Conservation (phyloP, 306 rosid genomes). For the Notholithocarpus densiflorus region DNA sequence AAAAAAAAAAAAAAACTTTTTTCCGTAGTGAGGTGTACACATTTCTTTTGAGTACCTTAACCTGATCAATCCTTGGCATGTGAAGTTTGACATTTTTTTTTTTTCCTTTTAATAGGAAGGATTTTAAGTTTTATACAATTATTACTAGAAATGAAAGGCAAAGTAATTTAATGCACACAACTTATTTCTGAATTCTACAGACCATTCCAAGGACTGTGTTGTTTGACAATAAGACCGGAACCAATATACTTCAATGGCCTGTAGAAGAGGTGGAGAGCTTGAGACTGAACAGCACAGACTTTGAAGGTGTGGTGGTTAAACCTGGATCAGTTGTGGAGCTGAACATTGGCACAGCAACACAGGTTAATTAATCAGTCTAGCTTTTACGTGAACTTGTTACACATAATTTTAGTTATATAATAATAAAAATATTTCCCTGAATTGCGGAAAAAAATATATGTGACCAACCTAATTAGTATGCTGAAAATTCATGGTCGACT, state of each 20-base stretch:
- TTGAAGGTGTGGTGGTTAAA: slow-evolving; percentile 42
- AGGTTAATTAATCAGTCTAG: slow-evolving; percentile 37
- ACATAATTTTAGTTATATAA: neutral
- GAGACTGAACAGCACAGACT: slow-evolving; percentile 45
- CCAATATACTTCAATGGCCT: slow-evolving; percentile 74
- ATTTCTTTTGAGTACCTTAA: no score
- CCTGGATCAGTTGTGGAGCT: slow-evolving; percentile 67
- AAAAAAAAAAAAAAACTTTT: no score
- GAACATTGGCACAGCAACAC: slow-evolving; percentile 61
- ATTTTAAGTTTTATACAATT: no score
- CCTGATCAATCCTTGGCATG: no score
- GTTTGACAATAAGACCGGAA: slow-evolving; percentile 59
- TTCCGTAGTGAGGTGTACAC: no score
- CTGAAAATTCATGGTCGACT: no score
- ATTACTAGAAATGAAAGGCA: no score
- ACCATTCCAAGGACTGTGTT: slow-evolving; percentile 74
- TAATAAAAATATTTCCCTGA: no score
- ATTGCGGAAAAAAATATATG: no score
- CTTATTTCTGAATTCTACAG: slow-evolving; percentile 25
- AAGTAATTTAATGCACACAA: neutral
- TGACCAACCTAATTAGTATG: no score
- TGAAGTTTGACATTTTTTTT: no score
- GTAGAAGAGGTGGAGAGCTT: slow-evolving; percentile 77
- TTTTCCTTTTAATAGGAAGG: no score
- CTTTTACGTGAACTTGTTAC: neutral